These are phyloP conservation scores for Yarrowia deformans DNA, from an alignment of 805 yeast genomes.

Conservation along the genomic window DNA sequence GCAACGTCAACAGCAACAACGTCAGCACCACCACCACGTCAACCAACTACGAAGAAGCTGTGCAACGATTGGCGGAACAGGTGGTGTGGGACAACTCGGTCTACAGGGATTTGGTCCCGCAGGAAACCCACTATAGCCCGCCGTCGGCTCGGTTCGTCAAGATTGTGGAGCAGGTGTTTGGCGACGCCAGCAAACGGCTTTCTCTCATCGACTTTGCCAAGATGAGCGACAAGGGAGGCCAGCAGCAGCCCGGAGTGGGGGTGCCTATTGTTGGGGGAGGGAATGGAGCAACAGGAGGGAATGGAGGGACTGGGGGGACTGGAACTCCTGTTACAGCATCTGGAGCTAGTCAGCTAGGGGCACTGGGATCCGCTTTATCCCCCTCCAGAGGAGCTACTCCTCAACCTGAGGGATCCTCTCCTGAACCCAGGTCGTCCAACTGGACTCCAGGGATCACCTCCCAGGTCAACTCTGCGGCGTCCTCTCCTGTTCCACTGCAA, in stretches of 20 bases:
- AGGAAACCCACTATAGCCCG: conserved; percentile 3
- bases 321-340: background rate
- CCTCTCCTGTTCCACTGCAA: conserved; percentile 10
- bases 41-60: conserved; percentile 16
- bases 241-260: conserved; percentile 22
- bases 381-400: conserved; percentile 29
- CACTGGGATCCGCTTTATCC: background rate
- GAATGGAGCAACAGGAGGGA: too few relatives aligned
- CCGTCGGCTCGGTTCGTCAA: conserved; percentile 1
- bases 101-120: conserved; percentile 1
- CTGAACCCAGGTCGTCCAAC: conserved; percentile 15
- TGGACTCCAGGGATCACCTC: conserved; percentile 34
- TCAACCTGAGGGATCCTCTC: conserved; percentile 28
- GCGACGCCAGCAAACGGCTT: conserved; percentile 8
- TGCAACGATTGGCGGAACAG: conserved; percentile 39
- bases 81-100: conserved; percentile 26
- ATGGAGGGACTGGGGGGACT: too few relatives aligned
- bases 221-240: conserved; percentile 26
- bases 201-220: conserved; percentile 21
- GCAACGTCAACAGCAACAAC: too few relatives aligned
- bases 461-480: conserved; percentile 24
- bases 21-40: background rate
- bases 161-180: conserved; percentile 17
- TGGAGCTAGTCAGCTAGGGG: background rate
- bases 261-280: background rate